Conservation (phyloP, 2,329 filamentous ascomycete species). For the Fusarium dlaminii region DNA sequence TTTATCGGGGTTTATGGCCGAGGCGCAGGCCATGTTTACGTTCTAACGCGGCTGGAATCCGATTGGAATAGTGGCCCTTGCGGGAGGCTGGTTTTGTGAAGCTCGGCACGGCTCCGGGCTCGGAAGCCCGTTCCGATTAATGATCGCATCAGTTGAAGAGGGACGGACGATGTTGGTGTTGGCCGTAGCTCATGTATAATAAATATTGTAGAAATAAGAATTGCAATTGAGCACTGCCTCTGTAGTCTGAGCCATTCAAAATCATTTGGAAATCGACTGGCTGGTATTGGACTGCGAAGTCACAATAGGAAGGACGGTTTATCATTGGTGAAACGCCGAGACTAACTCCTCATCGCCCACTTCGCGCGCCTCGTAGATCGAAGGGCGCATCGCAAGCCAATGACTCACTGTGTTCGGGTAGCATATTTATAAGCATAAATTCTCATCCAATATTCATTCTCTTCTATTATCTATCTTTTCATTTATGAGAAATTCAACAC, state of each 20-base stretch:
- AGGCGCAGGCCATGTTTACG: background rate
- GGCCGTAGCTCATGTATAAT: background rate
- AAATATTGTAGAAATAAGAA: background rate
- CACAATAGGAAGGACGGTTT: fast-evolving
- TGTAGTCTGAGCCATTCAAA: too few species aligned
- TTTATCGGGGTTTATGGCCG: background rate
- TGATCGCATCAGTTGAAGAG: fast-evolving
- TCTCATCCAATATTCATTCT: fast-evolving
- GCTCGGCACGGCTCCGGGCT: background rate
- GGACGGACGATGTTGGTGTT: fast-evolving
- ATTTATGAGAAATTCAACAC: fast-evolving
- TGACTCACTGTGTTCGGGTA: background rate
- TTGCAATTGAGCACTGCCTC: fast-evolving
- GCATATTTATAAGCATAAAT: background rate
- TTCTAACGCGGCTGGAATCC: background rate
- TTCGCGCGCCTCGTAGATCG: background rate
- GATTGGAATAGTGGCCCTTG: background rate
- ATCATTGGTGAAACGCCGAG: background rate
- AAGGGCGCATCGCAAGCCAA: background rate
- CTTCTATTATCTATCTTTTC: fast-evolving
- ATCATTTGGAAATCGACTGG: fast-evolving
- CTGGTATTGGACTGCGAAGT: background rate
- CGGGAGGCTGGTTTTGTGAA: background rate
- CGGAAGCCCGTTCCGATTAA: background rate
- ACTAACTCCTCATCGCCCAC: background rate